These are phyloP conservation scores for Cladosporium sp. DNA, from an alignment of 2,329 filamentous ascomycete species.

Conservation along the genomic window DNA sequence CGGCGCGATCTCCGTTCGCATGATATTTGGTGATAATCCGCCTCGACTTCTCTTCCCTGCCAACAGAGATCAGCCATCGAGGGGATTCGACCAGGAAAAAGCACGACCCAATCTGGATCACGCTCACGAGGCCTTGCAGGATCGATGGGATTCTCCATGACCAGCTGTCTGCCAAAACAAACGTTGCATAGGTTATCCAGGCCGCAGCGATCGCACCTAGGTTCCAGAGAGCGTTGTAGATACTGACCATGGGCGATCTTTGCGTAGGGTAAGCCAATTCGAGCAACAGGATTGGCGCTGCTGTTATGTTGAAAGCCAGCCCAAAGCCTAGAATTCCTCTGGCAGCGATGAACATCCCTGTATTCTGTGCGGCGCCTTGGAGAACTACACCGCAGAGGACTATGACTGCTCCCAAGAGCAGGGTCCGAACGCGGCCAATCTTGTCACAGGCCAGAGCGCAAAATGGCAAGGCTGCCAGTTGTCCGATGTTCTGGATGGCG, in stretches of 20 bases:
- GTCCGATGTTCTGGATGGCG: neutral
- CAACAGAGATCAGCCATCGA: constrained; percentile 5
- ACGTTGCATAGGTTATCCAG: constrained; percentile 18
- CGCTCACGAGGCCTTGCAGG: constrained; percentile 15
- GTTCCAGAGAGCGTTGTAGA: constrained; percentile 13
- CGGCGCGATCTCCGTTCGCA: constrained; percentile 7
- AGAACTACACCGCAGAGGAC: neutral
- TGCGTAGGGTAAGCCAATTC: constrained; percentile 15
- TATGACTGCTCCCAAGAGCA: neutral
- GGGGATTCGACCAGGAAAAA: constrained; percentile 8
- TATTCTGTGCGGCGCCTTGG: neutral
- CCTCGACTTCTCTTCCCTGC: neutral
- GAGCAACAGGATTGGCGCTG: constrained; percentile 12
- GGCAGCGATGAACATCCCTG: constrained; percentile 15
- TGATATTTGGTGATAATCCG: constrained; percentile 16
- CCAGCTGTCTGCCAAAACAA: constrained; percentile 16
- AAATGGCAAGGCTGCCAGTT: neutral
- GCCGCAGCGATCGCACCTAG: constrained; percentile 18
- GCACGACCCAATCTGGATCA: constrained; percentile 1
- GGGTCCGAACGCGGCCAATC: neutral
- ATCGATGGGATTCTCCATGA: constrained; percentile 19
- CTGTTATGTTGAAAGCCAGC: constrained; percentile 12
- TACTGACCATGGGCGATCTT: constrained; percentile 9
- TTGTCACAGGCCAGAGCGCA: neutral
- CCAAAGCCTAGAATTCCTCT: constrained; percentile 14